phyloP scores from a whole-genome alignment of 2,329 filamentous ascomycete genomes.

The Lachnellula hyalina region DNA sequence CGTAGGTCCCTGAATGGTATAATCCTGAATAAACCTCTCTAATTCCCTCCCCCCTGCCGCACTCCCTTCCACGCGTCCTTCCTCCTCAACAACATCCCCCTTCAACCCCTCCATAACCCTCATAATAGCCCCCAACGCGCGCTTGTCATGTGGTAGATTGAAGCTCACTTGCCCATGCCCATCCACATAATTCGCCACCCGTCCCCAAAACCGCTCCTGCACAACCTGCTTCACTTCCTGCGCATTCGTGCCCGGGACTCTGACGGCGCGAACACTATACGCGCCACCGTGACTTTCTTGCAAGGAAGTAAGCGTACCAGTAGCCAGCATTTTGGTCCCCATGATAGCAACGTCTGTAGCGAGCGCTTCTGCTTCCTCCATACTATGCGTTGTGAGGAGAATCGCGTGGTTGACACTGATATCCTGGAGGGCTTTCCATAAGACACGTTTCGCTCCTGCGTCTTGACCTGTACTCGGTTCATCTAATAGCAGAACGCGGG shows the following conservation, averaged over 20 bases:
- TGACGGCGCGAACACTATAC: conserved; percentile 19
- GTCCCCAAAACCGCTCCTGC: conserved; percentile 11
- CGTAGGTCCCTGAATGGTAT: conserved; percentile 25
- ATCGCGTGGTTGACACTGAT: conserved; percentile 29
- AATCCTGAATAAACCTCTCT: conserved; percentile 16
- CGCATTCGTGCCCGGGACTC: not conserved
- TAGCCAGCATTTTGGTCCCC: conserved; percentile 30
- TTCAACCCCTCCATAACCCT: conserved; percentile 22
- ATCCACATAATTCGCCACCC: conserved; percentile 19
- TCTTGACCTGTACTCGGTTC: conserved; percentile 32
- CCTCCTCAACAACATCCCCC: conserved; percentile 12
- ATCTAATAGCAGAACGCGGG: conserved; percentile 30
- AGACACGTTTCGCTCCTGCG: conserved; percentile 31
- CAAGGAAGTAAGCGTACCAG: conserved; percentile 19
- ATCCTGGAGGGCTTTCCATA: conserved; percentile 32
- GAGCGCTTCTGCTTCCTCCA: conserved; percentile 35
- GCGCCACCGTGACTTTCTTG: conserved; percentile 20
- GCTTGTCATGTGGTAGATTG: conserved; percentile 19
- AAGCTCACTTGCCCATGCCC: conserved; percentile 23
- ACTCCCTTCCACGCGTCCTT: not conserved
- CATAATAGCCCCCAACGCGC: conserved; percentile 21
- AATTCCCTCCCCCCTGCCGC: not conserved
- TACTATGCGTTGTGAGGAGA: conserved; percentile 34
- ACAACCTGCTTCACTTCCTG: conserved; percentile 13
- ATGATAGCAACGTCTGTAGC: conserved; percentile 33